A percentile compares a stretch with the other conserved stretches of the same genome.
Conservation (phyloP, 1,284 basidiomycete genomes). For the Papiliotrema terrestris region DNA sequence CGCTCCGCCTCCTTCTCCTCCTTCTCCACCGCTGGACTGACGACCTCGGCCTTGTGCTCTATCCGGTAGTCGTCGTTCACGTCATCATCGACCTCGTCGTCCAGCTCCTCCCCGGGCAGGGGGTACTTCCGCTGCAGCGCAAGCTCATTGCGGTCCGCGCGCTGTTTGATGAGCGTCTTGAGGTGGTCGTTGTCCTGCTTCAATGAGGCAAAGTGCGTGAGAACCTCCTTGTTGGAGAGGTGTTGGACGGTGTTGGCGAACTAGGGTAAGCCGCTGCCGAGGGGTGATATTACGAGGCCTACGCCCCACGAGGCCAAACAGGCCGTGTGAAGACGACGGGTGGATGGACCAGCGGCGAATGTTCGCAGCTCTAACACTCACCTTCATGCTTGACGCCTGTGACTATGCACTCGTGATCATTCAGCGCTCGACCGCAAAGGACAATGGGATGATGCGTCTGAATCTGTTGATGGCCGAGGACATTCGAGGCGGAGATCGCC, state of each 20-base stretch:
- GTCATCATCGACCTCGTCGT: background rate
- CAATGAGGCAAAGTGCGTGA: constrained; percentile 69
- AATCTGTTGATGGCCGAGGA: too few relatives aligned
- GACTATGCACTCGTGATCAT: background rate
- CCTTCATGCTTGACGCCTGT: constrained; percentile 20
- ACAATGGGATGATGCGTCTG: background rate
- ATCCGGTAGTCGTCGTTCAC: background rate
- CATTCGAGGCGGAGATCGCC: too few relatives aligned
- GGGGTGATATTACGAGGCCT: too few relatives aligned
- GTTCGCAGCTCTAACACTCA: constrained; percentile 1
- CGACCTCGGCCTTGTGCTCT: background rate
- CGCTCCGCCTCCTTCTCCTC: constrained; percentile 45
- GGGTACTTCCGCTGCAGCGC: constrained; percentile 16
- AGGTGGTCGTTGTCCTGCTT: constrained; percentile 63
- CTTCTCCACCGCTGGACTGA: constrained; percentile 49
- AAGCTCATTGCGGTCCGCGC: constrained; percentile 12
- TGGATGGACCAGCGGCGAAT: too few relatives aligned
- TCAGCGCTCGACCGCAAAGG: too few relatives aligned
- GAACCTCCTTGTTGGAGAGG: constrained; percentile 81
- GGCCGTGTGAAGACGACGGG: too few relatives aligned
- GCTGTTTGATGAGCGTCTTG: constrained; percentile 57
- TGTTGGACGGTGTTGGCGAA: constrained; percentile 72
- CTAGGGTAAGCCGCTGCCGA: constrained; percentile 45
- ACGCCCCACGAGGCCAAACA: too few relatives aligned
- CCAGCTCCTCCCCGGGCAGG: constrained; percentile 6